phyloP scores from a whole-genome alignment of 2,329 filamentous ascomycete genomes.

The Fusarium scirpi region DNA sequence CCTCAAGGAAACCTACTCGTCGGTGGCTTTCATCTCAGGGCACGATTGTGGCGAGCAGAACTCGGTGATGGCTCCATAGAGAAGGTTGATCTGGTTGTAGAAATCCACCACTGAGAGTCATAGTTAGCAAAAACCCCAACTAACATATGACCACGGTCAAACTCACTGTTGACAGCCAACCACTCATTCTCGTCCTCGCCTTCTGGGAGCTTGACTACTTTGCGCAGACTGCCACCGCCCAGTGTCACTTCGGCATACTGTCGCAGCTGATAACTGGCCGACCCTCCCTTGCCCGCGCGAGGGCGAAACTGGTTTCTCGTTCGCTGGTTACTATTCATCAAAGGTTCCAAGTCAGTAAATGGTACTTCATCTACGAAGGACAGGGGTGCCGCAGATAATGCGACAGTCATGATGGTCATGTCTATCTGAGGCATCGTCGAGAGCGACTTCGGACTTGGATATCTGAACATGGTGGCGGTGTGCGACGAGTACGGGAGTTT shows the following conservation, averaged over 20 bases:
- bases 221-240: slow-evolving; percentile 91
- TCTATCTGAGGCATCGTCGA: slow-evolving; percentile 50
- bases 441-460: slow-evolving; percentile 51
- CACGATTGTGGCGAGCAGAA: slow-evolving; percentile 98
- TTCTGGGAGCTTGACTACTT: slow-evolving; percentile 96
- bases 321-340: slow-evolving; percentile 77
- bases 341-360: slow-evolving; percentile 48
- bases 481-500: slow-evolving; percentile 15
- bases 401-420: slow-evolving; percentile 50
- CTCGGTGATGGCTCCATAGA: slow-evolving; percentile 98
- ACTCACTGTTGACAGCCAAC: slow-evolving; percentile 93
- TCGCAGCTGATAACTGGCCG: slow-evolving; percentile 88
- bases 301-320: slow-evolving; percentile 93
- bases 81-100: slow-evolving; percentile 99
- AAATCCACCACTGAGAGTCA: slow-evolving; percentile 89
- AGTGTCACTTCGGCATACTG: slow-evolving; percentile 98
- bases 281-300: slow-evolving; percentile 87
- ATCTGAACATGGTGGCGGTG: slow-evolving; percentile 48
- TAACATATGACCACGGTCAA: no score
- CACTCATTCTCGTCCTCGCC: slow-evolving; percentile 98
- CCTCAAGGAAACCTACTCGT: slow-evolving; percentile 74
- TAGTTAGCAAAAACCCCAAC: slow-evolving; percentile 1
- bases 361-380: slow-evolving; percentile 35
- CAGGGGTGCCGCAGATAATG: slow-evolving; percentile 31
- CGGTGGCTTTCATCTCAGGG: slow-evolving; percentile 99